These are phyloP conservation scores for Linum usitatissimum DNA, from an alignment of 345 rosid genomes.

Conservation along the genomic window DNA sequence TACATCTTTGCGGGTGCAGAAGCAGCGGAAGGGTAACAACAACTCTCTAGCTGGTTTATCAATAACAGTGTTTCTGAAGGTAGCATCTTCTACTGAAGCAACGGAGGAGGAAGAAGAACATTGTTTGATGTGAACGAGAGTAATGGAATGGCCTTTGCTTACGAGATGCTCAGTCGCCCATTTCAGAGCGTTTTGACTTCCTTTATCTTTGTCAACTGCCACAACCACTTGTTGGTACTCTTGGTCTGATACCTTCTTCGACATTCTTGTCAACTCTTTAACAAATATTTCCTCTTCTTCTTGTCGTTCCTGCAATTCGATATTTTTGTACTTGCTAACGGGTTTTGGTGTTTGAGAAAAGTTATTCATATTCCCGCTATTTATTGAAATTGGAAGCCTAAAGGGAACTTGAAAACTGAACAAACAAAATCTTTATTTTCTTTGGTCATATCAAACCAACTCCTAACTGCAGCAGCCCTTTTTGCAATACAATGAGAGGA, in stretches of 20 bases:
- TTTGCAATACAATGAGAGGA: too few relatives aligned
- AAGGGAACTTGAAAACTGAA: too few relatives aligned
- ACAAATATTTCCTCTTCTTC: not conserved
- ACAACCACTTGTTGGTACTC: slow-evolving; percentile 13
- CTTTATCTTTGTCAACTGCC: too few relatives aligned
- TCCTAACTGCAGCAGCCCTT: too few relatives aligned
- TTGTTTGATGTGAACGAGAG: not conserved
- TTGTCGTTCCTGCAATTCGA: not conserved
- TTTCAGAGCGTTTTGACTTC: too few relatives aligned
- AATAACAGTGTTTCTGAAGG: slow-evolving; percentile 6
- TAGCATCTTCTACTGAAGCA: not conserved
- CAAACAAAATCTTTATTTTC: too few relatives aligned
- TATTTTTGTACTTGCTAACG: not conserved
- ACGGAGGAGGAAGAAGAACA: not conserved
- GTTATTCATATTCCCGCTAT: not conserved
- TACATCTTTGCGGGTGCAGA: slow-evolving; percentile 73
- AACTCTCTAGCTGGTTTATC: slow-evolving; percentile 29
- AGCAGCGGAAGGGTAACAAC: slow-evolving; percentile 83
- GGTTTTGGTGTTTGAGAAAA: not conserved
- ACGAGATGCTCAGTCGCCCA: slow-evolving; percentile 12
- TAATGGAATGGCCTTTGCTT: slow-evolving; percentile 18
- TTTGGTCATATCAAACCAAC: too few relatives aligned
- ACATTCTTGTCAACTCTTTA: too few relatives aligned
- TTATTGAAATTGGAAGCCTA: too few relatives aligned
- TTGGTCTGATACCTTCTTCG: not conserved